phyloP scores from a whole-genome alignment of 441 rosid genomes.

The Aquilaria agallochum region DNA sequence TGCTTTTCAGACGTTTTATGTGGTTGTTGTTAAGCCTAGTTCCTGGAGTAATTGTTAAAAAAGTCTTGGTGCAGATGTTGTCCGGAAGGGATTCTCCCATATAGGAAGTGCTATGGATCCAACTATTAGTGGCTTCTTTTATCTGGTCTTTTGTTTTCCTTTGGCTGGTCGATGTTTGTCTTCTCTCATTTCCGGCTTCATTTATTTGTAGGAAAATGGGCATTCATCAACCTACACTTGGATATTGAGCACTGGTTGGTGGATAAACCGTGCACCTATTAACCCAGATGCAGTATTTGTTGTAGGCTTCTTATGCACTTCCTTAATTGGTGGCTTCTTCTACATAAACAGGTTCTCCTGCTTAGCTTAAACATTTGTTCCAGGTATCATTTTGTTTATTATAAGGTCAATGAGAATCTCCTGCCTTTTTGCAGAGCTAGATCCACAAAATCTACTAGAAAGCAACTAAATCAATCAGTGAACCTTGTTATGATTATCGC shows the following conservation, averaged over 20 bases:
- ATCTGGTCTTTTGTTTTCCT: neutral
- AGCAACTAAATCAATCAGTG: conserved; percentile 30
- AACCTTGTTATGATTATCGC: conserved; percentile 34
- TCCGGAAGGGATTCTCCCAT: too few relatives aligned
- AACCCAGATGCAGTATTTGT: conserved; percentile 64
- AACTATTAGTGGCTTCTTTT: too few relatives aligned
- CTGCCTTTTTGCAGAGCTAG: conserved; percentile 31
- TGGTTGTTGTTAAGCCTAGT: too few relatives aligned
- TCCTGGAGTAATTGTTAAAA: too few relatives aligned
- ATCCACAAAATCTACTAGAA: conserved; percentile 20
- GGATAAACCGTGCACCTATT: conserved; percentile 54
- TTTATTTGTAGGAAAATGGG: conserved; percentile 48
- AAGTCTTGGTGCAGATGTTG: too few relatives aligned
- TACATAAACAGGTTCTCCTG: conserved; percentile 48
- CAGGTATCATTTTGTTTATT: neutral
- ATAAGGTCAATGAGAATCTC: neutral
- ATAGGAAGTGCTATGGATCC: too few relatives aligned
- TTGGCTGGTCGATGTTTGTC: too few relatives aligned
- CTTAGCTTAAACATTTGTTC: neutral
- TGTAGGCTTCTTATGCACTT: conserved; percentile 44
- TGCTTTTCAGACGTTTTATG: too few relatives aligned
- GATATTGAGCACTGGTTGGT: conserved; percentile 78
- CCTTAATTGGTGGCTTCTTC: conserved; percentile 50
- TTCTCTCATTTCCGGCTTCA: too few relatives aligned
- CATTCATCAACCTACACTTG: conserved; percentile 52